phyloP scores from a whole-genome alignment of 2,329 filamentous ascomycete genomes.

The Phyllosticta citrichinensis region DNA sequence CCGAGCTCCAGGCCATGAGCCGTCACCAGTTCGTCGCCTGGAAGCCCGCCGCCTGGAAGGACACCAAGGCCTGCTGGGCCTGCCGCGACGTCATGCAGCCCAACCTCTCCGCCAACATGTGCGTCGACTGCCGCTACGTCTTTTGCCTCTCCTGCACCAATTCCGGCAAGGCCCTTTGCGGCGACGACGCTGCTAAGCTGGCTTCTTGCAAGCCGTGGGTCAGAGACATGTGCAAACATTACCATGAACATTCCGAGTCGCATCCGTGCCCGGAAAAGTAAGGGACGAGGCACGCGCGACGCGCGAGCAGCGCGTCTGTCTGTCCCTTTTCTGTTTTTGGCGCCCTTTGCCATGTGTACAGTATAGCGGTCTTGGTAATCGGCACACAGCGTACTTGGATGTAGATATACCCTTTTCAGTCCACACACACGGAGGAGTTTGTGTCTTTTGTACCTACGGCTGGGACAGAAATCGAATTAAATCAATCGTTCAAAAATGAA shows the following conservation, averaged over 20 bases:
- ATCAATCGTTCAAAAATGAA: not conserved
- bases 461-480: not conserved
- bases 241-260: constrained; percentile 30
- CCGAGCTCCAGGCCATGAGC: constrained; percentile 31
- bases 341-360: not conserved
- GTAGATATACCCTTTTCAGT: not conserved
- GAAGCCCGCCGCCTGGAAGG: constrained; percentile 25
- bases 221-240: constrained; percentile 24
- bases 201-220: constrained; percentile 30
- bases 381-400: not conserved
- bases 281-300: not conserved
- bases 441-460: not conserved
- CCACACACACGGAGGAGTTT: not conserved
- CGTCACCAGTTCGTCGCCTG: constrained; percentile 32
- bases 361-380: not conserved
- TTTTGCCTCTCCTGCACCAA: constrained; percentile 33
- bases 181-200: constrained; percentile 14
- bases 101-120: constrained; percentile 26
- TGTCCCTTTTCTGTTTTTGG: not conserved
- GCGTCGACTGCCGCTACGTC: constrained; percentile 30
- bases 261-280: constrained; percentile 19
- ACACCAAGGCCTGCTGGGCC: constrained; percentile 26
- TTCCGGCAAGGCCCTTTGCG: constrained; percentile 16
- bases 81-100: constrained; percentile 32
- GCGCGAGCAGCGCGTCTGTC: not conserved